phyloP scores from a whole-genome alignment of 2,329 filamentous ascomycete genomes.

The Monosporascus cannonballus region DNA sequence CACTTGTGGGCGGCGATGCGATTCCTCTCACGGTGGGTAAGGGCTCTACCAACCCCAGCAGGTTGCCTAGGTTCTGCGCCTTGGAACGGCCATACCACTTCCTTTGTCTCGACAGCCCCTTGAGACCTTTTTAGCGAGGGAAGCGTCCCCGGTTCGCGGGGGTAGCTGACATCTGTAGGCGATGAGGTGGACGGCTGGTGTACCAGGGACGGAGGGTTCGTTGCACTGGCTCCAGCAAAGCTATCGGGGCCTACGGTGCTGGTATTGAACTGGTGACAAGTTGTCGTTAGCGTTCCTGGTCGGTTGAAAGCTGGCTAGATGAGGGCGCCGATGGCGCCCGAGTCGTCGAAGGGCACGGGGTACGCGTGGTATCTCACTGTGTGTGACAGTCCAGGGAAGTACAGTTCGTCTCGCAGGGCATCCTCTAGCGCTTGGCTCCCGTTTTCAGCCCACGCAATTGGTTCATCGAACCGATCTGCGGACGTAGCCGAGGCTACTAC shows the following conservation, averaged over 20 bases:
- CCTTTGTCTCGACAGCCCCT: neutral
- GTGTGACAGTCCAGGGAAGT: neutral
- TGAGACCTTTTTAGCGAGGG: neutral
- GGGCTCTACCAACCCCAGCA: neutral
- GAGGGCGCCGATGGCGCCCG: too few relatives aligned
- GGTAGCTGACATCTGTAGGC: neutral
- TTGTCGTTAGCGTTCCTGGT: too few relatives aligned
- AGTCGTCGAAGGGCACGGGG: neutral
- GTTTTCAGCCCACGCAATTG: neutral
- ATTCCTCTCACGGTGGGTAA: conserved; percentile 32
- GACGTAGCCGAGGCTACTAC: neutral
- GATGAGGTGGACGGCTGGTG: neutral
- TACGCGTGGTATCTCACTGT: neutral
- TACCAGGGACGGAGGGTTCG: neutral
- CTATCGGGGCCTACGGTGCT: neutral
- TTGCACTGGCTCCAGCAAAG: neutral
- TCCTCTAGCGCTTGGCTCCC: neutral
- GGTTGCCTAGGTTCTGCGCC: too few relatives aligned
- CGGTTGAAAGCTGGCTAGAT: too few relatives aligned
- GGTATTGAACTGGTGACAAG: neutral
- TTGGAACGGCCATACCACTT: too few relatives aligned
- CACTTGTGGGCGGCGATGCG: conserved; percentile 49
- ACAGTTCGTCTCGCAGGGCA: neutral
- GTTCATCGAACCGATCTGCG: neutral
- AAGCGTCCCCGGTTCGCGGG: neutral